Evolutionary conservation across 257 asterid species (phyloP).

Genomic region (Capsicum baccatum): DNA sequence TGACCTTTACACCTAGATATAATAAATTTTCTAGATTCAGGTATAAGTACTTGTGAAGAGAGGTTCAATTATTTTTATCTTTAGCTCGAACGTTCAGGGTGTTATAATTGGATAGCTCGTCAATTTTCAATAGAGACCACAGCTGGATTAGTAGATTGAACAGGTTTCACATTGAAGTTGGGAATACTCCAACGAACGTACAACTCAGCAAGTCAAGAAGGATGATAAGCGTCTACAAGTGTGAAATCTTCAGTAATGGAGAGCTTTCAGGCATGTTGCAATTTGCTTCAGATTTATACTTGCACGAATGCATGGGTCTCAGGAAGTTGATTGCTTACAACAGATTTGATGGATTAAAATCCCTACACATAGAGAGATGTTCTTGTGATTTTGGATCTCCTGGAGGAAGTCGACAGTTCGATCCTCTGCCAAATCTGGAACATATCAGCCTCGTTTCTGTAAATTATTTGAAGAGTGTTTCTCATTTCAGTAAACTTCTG

Average conservation of each 20-base stretch:
- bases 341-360: slow-evolving; percentile 26
- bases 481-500: slow-evolving; percentile 22
- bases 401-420: background rate
- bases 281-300: slow-evolving; percentile 9
- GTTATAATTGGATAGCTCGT: no score
- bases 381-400: background rate
- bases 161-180: background rate
- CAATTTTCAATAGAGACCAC: no score
- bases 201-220: background rate
- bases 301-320: background rate
- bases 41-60: no score
- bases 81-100: no score
- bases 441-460: background rate
- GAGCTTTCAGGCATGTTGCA: slow-evolving; percentile 32
- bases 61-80: no score
- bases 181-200: background rate
- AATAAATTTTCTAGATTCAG: no score
- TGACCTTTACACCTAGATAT: no score
- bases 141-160: no score
- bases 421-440: slow-evolving; percentile 33
- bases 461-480: background rate
- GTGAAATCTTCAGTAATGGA: background rate
- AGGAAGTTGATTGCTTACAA: slow-evolving; percentile 28
- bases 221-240: background rate
- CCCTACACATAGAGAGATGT: slow-evolving; percentile 16